phyloP scores from a whole-genome alignment of 2,329 filamentous ascomycete genomes.

The Raffaelea albimanens region DNA sequence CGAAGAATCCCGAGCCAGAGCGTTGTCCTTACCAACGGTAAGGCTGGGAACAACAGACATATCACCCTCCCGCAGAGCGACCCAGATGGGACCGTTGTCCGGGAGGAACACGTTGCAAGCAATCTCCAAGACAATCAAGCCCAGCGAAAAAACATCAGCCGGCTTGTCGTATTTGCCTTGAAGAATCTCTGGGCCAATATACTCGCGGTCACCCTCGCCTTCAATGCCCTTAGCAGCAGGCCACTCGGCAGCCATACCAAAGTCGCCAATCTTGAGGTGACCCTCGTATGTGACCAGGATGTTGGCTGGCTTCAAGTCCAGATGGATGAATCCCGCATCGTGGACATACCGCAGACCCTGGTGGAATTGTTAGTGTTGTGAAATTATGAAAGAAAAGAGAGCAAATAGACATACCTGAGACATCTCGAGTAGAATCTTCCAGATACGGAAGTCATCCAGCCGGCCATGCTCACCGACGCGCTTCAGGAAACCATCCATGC shows the following conservation, averaged over 20 bases:
- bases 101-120: slow-evolving; percentile 90
- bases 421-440: slow-evolving; percentile 91
- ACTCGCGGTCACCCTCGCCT: slow-evolving; percentile 90
- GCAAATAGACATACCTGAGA: slow-evolving; percentile 55
- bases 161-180: slow-evolving; percentile 80
- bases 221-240: slow-evolving; percentile 70
- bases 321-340: slow-evolving; percentile 73
- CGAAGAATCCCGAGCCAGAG: slow-evolving; percentile 63
- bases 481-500: slow-evolving; percentile 76
- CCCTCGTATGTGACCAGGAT: slow-evolving; percentile 75
- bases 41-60: slow-evolving; percentile 81
- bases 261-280: slow-evolving; percentile 76
- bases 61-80: slow-evolving; percentile 79
- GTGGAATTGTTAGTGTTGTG: slow-evolving; percentile 18
- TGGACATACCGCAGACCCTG: slow-evolving; percentile 88
- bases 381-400: background rate
- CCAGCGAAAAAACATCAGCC: slow-evolving; percentile 87
- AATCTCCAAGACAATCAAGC: slow-evolving; percentile 89
- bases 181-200: slow-evolving; percentile 89
- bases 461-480: slow-evolving; percentile 74
- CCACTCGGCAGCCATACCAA: slow-evolving; percentile 72
- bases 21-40: slow-evolving; percentile 67
- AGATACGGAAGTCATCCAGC: slow-evolving; percentile 94
- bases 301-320: slow-evolving; percentile 80
- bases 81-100: slow-evolving; percentile 86